Conservation (phyloP, 1,139 yeast genomes). For the Taiozyma sp. region DNA sequence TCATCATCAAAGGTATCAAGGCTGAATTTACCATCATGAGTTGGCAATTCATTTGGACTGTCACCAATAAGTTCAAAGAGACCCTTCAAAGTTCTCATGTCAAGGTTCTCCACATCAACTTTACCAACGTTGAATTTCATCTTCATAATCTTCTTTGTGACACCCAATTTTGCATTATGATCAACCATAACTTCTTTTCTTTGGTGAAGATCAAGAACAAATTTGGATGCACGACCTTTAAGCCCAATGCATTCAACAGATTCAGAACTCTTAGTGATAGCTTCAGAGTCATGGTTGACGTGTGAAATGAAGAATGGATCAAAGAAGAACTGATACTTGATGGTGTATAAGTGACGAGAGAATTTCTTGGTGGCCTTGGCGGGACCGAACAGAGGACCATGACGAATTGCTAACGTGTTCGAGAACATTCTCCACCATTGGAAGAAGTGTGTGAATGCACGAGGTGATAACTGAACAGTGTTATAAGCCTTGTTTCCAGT, state of each 20-base stretch:
- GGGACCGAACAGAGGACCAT: constrained; percentile 61
- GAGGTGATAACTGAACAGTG: constrained; percentile 72
- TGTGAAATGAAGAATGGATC: constrained; percentile 74
- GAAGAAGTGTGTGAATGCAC: constrained; percentile 60
- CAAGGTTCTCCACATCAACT: constrained; percentile 60
- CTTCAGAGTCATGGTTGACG: constrained; percentile 54
- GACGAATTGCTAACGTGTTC: constrained; percentile 69
- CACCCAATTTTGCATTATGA: constrained; percentile 50
- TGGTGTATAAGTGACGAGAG: constrained; percentile 72
- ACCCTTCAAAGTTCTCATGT: constrained; percentile 67
- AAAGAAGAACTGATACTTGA: constrained; percentile 71
- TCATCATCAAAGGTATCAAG: constrained; percentile 36
- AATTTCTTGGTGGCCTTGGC: constrained; percentile 47
- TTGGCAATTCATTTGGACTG: constrained; percentile 35
- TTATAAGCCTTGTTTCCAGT: constrained; percentile 44
- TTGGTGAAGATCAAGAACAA: constrained; percentile 79
- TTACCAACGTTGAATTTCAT: constrained; percentile 74
- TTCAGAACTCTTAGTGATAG: constrained; percentile 37
- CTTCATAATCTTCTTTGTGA: constrained; percentile 48
- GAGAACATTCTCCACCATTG: constrained; percentile 82
- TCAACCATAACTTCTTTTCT: constrained; percentile 64
- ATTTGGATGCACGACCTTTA: constrained; percentile 62
- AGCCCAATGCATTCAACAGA: constrained; percentile 67
- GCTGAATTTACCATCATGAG: background rate
- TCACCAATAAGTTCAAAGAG: constrained; percentile 36